Percentiles rank a stretch among this genome's conserved stretches.
Evolutionary conservation across 1,284 basidiomycete species (phyloP).

Genomic region (Austroboletus niveus): DNA sequence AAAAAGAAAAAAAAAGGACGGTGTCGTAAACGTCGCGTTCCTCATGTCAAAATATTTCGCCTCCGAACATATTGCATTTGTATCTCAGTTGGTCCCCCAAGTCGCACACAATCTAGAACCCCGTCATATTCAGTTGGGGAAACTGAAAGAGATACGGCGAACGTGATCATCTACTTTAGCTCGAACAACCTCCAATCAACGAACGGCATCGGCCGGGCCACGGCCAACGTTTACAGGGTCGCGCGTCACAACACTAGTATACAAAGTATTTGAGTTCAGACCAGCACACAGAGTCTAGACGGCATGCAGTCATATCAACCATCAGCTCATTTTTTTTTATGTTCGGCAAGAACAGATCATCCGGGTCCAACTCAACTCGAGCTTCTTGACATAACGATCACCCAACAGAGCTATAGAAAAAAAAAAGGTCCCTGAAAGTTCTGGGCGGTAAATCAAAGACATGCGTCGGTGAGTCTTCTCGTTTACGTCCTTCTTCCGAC

Average conservation of each 20-base stretch:
- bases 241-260: neutral
- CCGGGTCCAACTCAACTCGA: neutral
- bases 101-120: neutral
- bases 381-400: slow-evolving; percentile 1
- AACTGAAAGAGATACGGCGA: no score
- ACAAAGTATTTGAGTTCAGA: neutral
- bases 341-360: neutral
- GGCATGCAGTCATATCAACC: neutral
- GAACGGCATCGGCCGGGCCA: slow-evolving; percentile 1
- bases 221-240: slow-evolving; percentile 1
- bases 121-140: neutral
- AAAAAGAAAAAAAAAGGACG: neutral
- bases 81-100: neutral
- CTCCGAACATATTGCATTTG: slow-evolving; percentile 6
- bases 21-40: slow-evolving; percentile 18
- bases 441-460: neutral
- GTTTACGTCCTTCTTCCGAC: slow-evolving; percentile 23
- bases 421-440: neutral
- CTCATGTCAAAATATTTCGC: neutral
- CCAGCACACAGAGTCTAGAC: neutral
- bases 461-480: slow-evolving; percentile 24
- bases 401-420: neutral
- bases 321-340: neutral
- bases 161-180: no score
- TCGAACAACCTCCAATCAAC: neutral